These are phyloP conservation scores for Xylariaceae sp. DNA, from an alignment of 2,329 filamentous ascomycete species.

Conservation along the genomic window DNA sequence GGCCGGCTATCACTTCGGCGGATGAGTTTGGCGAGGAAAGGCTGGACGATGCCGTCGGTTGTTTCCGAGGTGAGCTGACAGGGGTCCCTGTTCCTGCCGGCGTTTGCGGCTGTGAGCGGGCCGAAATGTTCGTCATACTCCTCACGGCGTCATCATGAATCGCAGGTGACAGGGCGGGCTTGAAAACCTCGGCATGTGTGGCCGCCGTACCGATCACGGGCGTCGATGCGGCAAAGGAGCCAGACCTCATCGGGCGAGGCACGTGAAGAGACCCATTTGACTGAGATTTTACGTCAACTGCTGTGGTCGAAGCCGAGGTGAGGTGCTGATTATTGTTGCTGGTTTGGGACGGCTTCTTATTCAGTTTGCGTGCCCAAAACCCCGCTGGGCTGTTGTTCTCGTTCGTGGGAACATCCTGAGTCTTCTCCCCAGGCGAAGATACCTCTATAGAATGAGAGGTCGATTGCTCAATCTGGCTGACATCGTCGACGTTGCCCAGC, in stretches of 20 bases:
- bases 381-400: conserved; percentile 37
- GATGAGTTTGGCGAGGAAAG: conserved; percentile 22
- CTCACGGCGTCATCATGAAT: conserved; percentile 55
- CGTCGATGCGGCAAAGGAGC: conserved; percentile 58
- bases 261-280: conserved; percentile 35
- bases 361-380: conserved; percentile 47
- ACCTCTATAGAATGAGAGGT: conserved; percentile 36
- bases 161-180: conserved; percentile 49
- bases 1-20: conserved; percentile 19
- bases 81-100: conserved; percentile 24
- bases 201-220: conserved; percentile 64
- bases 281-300: conserved; percentile 42
- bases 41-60: conserved; percentile 14
- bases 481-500: conserved; percentile 43
- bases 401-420: conserved; percentile 42
- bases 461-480: conserved; percentile 39
- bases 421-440: conserved; percentile 50
- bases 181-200: conserved; percentile 59
- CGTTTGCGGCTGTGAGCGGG: conserved; percentile 41
- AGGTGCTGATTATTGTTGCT: conserved; percentile 25
- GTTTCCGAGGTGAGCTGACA: conserved; percentile 23
- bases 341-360: conserved; percentile 32
- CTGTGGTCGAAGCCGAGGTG: conserved; percentile 41
- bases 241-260: conserved; percentile 53
- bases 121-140: conserved; percentile 50